Evolutionary conservation across 805 yeast species (phyloP), one percentile per base, ranked within the genome.

Genomic region (Barnettozyma vustinii): DNA sequence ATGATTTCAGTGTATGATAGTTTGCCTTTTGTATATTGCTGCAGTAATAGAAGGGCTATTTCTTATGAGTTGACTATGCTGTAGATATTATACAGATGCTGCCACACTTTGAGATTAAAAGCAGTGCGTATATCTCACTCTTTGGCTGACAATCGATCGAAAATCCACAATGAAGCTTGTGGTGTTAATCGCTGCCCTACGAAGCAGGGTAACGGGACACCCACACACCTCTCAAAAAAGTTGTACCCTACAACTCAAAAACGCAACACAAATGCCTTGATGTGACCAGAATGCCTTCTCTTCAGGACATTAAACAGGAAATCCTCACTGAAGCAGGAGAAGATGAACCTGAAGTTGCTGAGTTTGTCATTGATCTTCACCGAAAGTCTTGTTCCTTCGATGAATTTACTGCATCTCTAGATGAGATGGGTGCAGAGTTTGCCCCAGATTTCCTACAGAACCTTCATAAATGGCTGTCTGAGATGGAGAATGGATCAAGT

Each of bases 361-460:
- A 75, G 50, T 77, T 73, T 55, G 63, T 80, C 5, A 49, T 71
- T 13, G 69, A 70, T 49, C 55, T 80, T 9, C 68, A 68, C 51
- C 53, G 55, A 2, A 59, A 63, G 20, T 64, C 75, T 2, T 27
- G 51, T 3, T 60, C 65, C 16, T 49, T 62, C 1, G 56, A 56
- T 6, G 69, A 67, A 12, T 76, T 80, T 54, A 59, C 61, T 19
- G 41, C 55, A 15, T 66, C 64, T 5, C 58, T 80, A 20, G 57
- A 60, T 5, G 76, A 70, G 15, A 62, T 71, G 48, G 81, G 78
- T 5, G 75, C 76, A 35, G 77, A 70, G 5, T 65, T 71, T 47
- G 60, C 73, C 0, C 54, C 52, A 4, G 56, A 50, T 9, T 61
- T 60, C 30, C 48, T 60, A 2, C 45, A 54, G n/a, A 48, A 50